Evolutionary conservation across 768 basidiomycete species (phyloP).

Genomic region (Tricholoma terreum): DNA sequence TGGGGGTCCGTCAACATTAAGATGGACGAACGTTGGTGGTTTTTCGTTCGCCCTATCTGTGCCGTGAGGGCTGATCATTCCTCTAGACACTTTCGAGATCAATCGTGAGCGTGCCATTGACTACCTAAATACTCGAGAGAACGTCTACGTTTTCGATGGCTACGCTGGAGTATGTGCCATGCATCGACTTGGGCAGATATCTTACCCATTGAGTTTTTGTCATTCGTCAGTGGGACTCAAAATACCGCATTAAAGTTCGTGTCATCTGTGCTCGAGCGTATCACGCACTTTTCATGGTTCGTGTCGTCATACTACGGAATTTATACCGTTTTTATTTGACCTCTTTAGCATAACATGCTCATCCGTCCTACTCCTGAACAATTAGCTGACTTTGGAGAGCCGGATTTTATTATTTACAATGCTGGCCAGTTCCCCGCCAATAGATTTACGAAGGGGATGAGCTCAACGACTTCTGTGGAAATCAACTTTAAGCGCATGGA

Average conservation of each 20-base stretch:
- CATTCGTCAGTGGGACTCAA: conserved; percentile 82
- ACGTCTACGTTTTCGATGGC: conserved; percentile 97
- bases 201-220: not conserved
- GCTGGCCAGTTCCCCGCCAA: conserved; percentile 99
- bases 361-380: conserved; percentile 97
- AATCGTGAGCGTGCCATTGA: conserved; percentile 99
- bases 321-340: conserved; percentile 11
- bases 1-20: conserved; percentile 99
- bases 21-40: conserved; percentile 85
- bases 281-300: conserved; percentile 97
- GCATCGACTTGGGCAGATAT: conserved; percentile 7
- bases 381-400: conserved; percentile 91
- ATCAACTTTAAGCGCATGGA: conserved; percentile 99
- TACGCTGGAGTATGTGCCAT: conserved; percentile 69
- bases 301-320: conserved; percentile 28
- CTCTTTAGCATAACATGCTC: conserved; percentile 90
- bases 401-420: conserved; percentile 99
- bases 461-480: conserved; percentile 96
- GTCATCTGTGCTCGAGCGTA: conserved; percentile 98
- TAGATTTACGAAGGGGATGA: conserved; percentile 99
- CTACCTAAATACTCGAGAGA: conserved; percentile 96
- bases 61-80: conserved; percentile 1
- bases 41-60: not conserved
- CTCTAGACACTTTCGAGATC: conserved; percentile 92
- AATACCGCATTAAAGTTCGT: conserved; percentile 99